Conservation (phyloP, 352 stramenopile genomes). For the Aphanomyces astaci region DNA sequence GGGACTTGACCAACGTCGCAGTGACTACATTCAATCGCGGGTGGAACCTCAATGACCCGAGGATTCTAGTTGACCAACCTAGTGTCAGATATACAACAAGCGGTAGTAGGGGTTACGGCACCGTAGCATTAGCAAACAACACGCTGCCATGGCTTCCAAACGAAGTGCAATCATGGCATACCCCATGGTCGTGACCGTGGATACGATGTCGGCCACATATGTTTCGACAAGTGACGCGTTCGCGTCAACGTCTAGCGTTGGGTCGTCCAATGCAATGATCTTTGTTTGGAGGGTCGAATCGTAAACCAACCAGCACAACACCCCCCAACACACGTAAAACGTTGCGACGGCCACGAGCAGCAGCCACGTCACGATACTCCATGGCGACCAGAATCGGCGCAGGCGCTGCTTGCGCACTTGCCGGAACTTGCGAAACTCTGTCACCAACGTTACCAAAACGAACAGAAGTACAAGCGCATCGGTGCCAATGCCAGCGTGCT, state of each 20-base stretch:
- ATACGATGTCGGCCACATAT: not conserved
- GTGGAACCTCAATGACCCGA: conserved; percentile 38
- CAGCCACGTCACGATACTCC: conserved; percentile 22
- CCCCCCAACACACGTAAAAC: conserved; percentile 12
- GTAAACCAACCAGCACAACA: conserved; percentile 10
- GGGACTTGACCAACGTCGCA: conserved; percentile 39
- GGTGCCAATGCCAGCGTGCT: conserved; percentile 17
- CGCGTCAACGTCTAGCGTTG: not conserved
- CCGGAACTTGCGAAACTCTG: conserved; percentile 26
- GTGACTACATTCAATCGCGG: conserved; percentile 51
- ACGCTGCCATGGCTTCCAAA: not conserved
- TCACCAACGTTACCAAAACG: conserved; percentile 26
- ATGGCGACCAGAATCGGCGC: conserved; percentile 15
- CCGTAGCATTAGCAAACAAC: conserved; percentile 1
- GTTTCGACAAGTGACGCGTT: not conserved
- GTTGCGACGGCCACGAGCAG: not conserved
- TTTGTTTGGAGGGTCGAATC: not conserved
- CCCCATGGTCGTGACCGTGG: not conserved
- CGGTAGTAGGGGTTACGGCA: no score
- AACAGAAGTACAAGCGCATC: conserved; percentile 35
- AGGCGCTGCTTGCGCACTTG: not conserved
- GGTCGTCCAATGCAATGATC: not conserved
- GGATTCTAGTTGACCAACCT: conserved; percentile 14
- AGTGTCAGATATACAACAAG: no score
- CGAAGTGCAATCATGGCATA: conserved; percentile 8